phyloP scores from a whole-genome alignment of 352 stramenopile species.

The Lagenidium sp. region DNA sequence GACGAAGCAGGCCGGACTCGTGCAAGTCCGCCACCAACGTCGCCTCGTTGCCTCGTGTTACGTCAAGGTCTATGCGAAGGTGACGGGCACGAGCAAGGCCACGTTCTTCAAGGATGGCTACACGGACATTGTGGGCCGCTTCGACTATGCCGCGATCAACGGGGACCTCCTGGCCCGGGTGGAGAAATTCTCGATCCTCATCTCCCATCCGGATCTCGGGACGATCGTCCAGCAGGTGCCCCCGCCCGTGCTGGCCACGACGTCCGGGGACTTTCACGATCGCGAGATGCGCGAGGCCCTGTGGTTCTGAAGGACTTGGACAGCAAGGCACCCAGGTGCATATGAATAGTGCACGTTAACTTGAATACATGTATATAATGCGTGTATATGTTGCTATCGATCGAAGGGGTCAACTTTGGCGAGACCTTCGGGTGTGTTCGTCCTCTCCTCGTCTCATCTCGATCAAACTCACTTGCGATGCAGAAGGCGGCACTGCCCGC shows the following conservation, averaged over 20 bases:
- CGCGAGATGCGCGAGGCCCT: constrained; percentile 9
- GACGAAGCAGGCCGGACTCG: constrained; percentile 31
- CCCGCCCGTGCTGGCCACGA: constrained; percentile 29
- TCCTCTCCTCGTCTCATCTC: too few relatives aligned
- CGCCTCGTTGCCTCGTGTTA: constrained; percentile 41
- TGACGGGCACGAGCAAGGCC: constrained; percentile 1
- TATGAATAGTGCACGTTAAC: too few relatives aligned
- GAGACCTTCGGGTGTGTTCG: too few relatives aligned
- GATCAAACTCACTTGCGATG: too few relatives aligned
- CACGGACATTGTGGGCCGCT: constrained; percentile 61
- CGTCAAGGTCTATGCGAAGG: constrained; percentile 60
- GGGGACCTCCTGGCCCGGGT: constrained; percentile 26
- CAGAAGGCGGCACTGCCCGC: too few relatives aligned
- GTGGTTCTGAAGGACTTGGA: constrained; percentile 4
- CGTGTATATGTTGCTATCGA: too few relatives aligned
- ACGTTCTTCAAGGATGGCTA: constrained; percentile 81
- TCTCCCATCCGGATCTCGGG: constrained; percentile 34
- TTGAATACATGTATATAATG: too few relatives aligned
- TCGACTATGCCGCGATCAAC: constrained; percentile 64
- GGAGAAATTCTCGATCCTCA: constrained; percentile 36
- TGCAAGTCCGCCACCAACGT: constrained; percentile 37
- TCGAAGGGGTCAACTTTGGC: too few relatives aligned
- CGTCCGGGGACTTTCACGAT: constrained; percentile 13
- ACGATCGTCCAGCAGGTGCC: constrained; percentile 29
- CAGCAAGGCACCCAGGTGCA: too few relatives aligned